Evolutionary conservation across 306 rosid species (phyloP).

Genomic region (Dalbergia cochinchinensis): DNA sequence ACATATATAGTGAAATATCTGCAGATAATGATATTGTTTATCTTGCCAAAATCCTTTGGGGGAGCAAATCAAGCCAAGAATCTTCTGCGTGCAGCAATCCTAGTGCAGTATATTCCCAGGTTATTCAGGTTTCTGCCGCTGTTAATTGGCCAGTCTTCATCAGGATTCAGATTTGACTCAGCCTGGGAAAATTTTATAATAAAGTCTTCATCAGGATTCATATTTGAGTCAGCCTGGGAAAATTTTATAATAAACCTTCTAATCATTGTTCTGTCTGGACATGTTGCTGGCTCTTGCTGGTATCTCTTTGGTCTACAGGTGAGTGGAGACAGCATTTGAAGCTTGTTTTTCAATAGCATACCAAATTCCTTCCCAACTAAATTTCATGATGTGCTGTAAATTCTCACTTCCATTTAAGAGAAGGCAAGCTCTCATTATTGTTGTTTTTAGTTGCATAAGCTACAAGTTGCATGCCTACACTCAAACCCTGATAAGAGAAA

Average conservation of each 20-base stretch:
- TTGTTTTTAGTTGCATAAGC: conserved; percentile 11
- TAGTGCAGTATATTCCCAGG: conserved; percentile 76
- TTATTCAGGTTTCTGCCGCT: conserved; percentile 76
- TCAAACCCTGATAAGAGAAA: background rate
- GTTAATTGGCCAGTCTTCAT: conserved; percentile 73
- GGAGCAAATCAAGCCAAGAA: conserved; percentile 86
- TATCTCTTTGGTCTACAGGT: conserved; percentile 95
- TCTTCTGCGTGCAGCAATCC: conserved; percentile 68
- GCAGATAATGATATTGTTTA: conserved; percentile 70
- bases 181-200: conserved; percentile 89
- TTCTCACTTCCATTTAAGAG: conserved; percentile 4
- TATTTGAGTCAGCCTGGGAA: conserved; percentile 92
- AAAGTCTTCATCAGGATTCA: no score
- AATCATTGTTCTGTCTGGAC: conserved; percentile 73
- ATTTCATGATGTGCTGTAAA: conserved; percentile 12
- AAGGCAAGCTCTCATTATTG: background rate
- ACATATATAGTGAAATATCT: conserved; percentile 40
- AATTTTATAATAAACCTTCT: conserved; percentile 81
- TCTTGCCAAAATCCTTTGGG: conserved; percentile 57
- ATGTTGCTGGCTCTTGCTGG: conserved; percentile 83
- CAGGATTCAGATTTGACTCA: conserved; percentile 85
- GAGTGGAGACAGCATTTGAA: conserved; percentile 35
- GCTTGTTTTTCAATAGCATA: background rate
- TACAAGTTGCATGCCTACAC: background rate
- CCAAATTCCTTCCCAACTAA: background rate